Percentiles rank a stretch among this genome's conserved stretches.
These are phyloP conservation scores for Bidens hawaiensis DNA, from an alignment of 140 eudicot species.

Conservation along the genomic window DNA sequence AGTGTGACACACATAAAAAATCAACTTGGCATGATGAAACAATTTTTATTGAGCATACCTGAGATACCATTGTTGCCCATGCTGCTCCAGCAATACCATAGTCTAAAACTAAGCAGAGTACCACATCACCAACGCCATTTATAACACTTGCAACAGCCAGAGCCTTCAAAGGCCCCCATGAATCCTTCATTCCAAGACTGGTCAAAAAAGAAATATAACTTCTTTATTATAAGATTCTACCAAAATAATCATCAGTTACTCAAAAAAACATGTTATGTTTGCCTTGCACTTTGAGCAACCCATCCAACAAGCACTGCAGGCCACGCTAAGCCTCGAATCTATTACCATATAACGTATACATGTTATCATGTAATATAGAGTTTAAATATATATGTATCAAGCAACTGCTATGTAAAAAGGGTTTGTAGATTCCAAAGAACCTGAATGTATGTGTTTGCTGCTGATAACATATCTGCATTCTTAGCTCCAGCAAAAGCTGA, in stretches of 20 bases:
- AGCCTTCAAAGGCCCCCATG: slow-evolving; percentile 98
- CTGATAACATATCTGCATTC: slow-evolving; percentile 61
- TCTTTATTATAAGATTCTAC: background rate
- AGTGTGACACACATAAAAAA: slow-evolving; percentile 9
- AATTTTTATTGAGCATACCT: slow-evolving; percentile 39
- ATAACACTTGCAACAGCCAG: slow-evolving; percentile 74
- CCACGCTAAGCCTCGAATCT: slow-evolving; percentile 99
- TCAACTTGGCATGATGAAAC: background rate
- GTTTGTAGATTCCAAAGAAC: slow-evolving; percentile 33
- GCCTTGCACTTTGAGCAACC: slow-evolving; percentile 99
- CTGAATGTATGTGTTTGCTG: slow-evolving; percentile 93
- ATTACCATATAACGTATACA: slow-evolving; percentile 28
- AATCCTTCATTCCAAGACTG: slow-evolving; percentile 97
- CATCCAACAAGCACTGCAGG: slow-evolving; percentile 97
- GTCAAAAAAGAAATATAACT: slow-evolving; percentile 14
- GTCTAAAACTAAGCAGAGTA: slow-evolving; percentile 67
- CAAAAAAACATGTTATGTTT: background rate
- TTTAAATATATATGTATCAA: no score
- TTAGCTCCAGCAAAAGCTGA: slow-evolving; percentile 91
- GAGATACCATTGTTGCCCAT: slow-evolving; percentile 98
- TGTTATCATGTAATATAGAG: no score
- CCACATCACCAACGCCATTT: slow-evolving; percentile 81
- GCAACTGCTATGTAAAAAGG: slow-evolving; percentile 13
- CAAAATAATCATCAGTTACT: background rate
- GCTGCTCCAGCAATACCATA: slow-evolving; percentile 99